A percentile compares a stretch with the other conserved stretches of the same genome.
Conservation (phyloP, 2,329 filamentous ascomycete species). For the Oidium heveae region DNA sequence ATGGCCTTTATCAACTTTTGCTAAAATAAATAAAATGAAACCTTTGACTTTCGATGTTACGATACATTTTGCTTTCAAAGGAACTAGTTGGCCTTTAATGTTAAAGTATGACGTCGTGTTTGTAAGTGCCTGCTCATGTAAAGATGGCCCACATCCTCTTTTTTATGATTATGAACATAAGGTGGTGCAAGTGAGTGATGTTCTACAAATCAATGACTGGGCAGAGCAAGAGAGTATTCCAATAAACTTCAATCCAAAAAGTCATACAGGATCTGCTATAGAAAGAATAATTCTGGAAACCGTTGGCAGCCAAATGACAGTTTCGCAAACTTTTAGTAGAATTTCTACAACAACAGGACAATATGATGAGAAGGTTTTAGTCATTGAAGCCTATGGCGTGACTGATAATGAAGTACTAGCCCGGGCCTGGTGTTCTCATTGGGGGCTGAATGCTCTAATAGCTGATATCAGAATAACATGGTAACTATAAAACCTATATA, state of each 20-base stretch:
- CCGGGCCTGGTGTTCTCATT: constrained; percentile 52
- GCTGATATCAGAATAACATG: constrained; percentile 42
- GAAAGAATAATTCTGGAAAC: not conserved
- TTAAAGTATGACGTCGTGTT: constrained; percentile 41
- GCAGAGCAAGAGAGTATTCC: constrained; percentile 9
- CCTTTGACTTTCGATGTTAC: constrained; percentile 32
- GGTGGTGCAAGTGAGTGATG: constrained; percentile 33
- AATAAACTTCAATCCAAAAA: not conserved
- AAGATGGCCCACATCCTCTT: constrained; percentile 37
- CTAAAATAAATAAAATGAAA: constrained; percentile 2
- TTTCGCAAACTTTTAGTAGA: not conserved
- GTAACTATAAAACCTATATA: constrained; percentile 9
- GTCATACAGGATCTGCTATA: not conserved
- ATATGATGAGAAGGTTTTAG: constrained; percentile 40
- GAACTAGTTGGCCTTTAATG: constrained; percentile 34
- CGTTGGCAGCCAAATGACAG: not conserved
- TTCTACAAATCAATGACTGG: constrained; percentile 43
- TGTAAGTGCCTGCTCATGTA: constrained; percentile 38
- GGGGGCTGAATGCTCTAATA: constrained; percentile 45
- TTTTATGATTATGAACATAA: constrained; percentile 46
- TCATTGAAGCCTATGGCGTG: constrained; percentile 48
- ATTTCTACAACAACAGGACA: constrained; percentile 12
- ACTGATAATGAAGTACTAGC: constrained; percentile 54
- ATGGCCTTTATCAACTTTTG: constrained; percentile 16
- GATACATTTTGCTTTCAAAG: constrained; percentile 37